phyloP scores from a whole-genome alignment of 176 grass and related monocot genomes.

The bread wheat (Triticum aestivum) region DNA sequence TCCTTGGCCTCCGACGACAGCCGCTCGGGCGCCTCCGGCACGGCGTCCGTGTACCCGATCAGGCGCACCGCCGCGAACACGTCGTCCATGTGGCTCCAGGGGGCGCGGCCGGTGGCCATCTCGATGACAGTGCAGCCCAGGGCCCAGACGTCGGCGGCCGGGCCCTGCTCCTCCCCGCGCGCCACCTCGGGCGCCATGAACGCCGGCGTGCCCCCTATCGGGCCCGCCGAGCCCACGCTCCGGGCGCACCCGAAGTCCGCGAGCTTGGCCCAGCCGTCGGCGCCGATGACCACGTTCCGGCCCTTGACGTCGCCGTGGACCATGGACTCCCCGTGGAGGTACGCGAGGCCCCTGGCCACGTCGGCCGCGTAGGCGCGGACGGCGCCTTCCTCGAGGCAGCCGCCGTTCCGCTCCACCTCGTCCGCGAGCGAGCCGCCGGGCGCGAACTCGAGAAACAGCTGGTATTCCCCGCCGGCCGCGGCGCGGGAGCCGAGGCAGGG shows the following conservation, averaged over 20 bases:
- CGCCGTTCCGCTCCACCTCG: constrained; percentile 38
- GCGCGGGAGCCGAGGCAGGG: constrained; percentile 51
- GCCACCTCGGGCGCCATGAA: constrained; percentile 96
- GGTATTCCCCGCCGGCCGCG: background rate
- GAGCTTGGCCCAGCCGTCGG: constrained; percentile 63
- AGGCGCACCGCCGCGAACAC: constrained; percentile 48
- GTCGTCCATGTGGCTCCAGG: constrained; percentile 44
- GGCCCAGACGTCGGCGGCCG: constrained; percentile 75
- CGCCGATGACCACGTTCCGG: constrained; percentile 70
- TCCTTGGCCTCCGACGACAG: constrained; percentile 63
- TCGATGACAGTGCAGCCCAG: constrained; percentile 73
- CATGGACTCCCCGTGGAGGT: constrained; percentile 55
- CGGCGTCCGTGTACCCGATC: constrained; percentile 69
- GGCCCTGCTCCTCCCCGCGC: constrained; percentile 73
- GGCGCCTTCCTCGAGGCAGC: constrained; percentile 41
- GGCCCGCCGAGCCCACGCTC: background rate
- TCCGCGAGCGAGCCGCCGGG: constrained; percentile 76
- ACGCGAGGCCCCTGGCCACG: constrained; percentile 58
- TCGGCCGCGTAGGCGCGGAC: constrained; percentile 45
- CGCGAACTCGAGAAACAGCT: constrained; percentile 77
- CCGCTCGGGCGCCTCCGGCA: constrained; percentile 48
- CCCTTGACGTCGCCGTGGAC: constrained; percentile 82
- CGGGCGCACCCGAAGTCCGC: constrained; percentile 79
- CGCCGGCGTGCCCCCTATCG: constrained; percentile 70
- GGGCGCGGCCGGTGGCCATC: constrained; percentile 69